Percentiles rank a stretch among this genome's conserved stretches.
phyloP scores from a whole-genome alignment of 352 stramenopile species.

The Phytophthora cryptogea region DNA sequence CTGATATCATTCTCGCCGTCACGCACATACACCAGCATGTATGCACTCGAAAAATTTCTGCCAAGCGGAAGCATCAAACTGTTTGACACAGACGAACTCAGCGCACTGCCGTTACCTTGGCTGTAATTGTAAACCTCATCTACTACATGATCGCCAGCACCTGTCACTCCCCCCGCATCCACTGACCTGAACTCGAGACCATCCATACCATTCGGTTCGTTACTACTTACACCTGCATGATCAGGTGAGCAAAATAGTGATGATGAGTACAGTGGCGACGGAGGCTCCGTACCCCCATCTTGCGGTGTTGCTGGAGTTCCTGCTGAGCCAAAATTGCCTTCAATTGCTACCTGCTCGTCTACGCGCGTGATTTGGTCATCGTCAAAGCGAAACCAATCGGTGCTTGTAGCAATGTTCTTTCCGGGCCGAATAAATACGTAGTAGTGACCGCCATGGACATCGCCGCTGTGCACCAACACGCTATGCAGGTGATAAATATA shows the following conservation, averaged over 20 bases:
- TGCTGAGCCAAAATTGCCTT: slow-evolving; percentile 78
- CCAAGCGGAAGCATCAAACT: slow-evolving; percentile 61
- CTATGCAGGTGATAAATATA: slow-evolving; percentile 85
- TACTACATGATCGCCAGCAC: slow-evolving; percentile 13
- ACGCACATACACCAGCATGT: slow-evolving; percentile 90
- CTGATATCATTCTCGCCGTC: slow-evolving; percentile 75
- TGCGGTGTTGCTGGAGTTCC: slow-evolving; percentile 20
- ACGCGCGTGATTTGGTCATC: slow-evolving; percentile 84
- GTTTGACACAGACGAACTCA: slow-evolving; percentile 22
- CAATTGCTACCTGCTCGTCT: slow-evolving; percentile 70
- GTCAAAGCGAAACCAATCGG: slow-evolving; percentile 85
- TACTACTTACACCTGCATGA: slow-evolving; percentile 21
- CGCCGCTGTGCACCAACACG: slow-evolving; percentile 84
- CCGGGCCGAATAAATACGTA: slow-evolving; percentile 89
- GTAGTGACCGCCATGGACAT: slow-evolving; percentile 88
- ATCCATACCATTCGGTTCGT: slow-evolving; percentile 31
- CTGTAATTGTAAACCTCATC: slow-evolving; percentile 56
- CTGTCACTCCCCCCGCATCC: slow-evolving; percentile 25
- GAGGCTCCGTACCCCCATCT: slow-evolving; percentile 26
- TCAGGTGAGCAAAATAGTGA: slow-evolving; percentile 57
- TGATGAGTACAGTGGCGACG: slow-evolving; percentile 60
- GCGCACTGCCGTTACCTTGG: slow-evolving; percentile 26
- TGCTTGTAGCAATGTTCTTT: slow-evolving; percentile 64
- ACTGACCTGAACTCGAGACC: slow-evolving; percentile 48
- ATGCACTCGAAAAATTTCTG: slow-evolving; percentile 81